Base-by-base conservation (phyloP, 371 early-diverging fungal genomes). In the Mucor indicus region DNA sequence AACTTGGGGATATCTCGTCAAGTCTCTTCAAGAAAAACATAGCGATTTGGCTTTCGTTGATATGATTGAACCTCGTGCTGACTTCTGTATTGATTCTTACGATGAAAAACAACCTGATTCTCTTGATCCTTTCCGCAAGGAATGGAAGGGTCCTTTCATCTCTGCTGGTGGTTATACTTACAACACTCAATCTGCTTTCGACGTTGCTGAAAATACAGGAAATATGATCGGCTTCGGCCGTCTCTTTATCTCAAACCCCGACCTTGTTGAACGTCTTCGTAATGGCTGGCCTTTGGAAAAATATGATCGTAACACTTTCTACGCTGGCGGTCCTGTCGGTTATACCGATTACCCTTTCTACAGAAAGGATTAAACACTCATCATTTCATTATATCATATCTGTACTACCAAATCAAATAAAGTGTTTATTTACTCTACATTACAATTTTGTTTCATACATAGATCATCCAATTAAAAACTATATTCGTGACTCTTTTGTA, bases 121-220 rank as follows among this genome's bases (percentile, higher is more conserved):
- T 1, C 32, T 72, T 16, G 66, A 62, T 36, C 64, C 63, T 37
- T 72, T 63, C 52, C 66, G 69, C 17, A 41, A 56, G n/a, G 21
- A 50, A 7, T 66, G 73, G 69, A 55, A 61, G 42, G 64, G 64
- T 4, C 60, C 53, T 8, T 61, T 69, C 40, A 56, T 69, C 33
- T 51, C 66, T 24, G 59, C 67, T 38, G 69, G 62, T 55, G 64
- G 64, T 16, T 66, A 57, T 35, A 60, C 68, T 8, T 48, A 48
- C 12, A 27, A 63, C 10, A 43, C 48, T 16, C 15, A 59, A 35
- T n/a, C n/a, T 20, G 56, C 61, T 19, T 42, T 62, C 22, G 54
- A 53, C 4, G 31, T 22, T 22, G 52, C 50, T 36, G 53, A 57
- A 24, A 53, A 45, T 32, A 43, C 45, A 15, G 45, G 45, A 17